phyloP scores from a whole-genome alignment of 1,139 yeast species.

The Spencermartinsiella ligniputridi region DNA sequence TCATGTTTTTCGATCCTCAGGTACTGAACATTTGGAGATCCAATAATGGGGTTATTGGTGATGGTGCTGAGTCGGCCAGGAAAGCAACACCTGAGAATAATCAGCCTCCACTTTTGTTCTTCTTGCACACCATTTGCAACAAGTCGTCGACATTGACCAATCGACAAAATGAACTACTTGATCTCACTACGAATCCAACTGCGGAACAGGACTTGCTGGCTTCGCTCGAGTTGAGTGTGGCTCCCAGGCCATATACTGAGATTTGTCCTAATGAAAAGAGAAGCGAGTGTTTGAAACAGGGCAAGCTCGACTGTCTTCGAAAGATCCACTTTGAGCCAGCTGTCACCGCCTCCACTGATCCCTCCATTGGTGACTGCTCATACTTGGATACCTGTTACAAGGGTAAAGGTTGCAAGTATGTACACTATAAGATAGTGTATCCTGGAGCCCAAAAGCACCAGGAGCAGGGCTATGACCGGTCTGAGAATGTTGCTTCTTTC shows the following conservation, averaged over 20 bases:
- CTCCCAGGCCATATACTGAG: slow-evolving; percentile 18
- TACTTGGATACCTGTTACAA: slow-evolving; percentile 92
- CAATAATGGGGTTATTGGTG: background rate
- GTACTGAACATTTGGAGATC: background rate
- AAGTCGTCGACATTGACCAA: background rate
- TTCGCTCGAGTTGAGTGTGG: slow-evolving; percentile 1
- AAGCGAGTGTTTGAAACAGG: slow-evolving; percentile 24
- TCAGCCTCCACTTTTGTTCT: background rate
- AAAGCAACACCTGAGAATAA: background rate
- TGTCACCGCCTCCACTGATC: slow-evolving; percentile 49
- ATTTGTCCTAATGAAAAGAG: slow-evolving; percentile 20
- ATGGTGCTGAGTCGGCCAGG: background rate
- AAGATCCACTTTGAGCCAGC: slow-evolving; percentile 35
- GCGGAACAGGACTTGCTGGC: background rate
- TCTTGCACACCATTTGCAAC: background rate
- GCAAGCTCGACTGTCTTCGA: slow-evolving; percentile 28
- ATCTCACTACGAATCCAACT: background rate
- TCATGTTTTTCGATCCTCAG: slow-evolving; percentile 3
- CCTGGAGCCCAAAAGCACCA: slow-evolving; percentile 18
- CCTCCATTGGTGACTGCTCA: slow-evolving; percentile 82
- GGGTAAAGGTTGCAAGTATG: slow-evolving; percentile 70
- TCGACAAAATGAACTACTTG: background rate
- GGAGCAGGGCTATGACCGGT: background rate
- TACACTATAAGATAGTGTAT: slow-evolving; percentile 60
- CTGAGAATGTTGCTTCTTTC: background rate